Base-by-base conservation (phyloP, 148 eudicot species). In the Vaccinium myrtillus region DNA sequence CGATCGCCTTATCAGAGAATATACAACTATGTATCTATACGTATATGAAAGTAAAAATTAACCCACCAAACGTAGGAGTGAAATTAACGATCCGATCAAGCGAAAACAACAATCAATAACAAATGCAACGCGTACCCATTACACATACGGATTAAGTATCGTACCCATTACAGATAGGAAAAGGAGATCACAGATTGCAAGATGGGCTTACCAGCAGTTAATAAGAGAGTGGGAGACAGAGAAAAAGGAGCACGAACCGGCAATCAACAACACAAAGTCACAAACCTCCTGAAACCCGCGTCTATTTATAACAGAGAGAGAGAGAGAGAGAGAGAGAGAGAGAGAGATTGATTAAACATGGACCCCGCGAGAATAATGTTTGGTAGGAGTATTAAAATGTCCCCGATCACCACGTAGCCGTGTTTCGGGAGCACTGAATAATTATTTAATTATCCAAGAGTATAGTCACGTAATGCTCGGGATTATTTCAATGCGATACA, bases 131-230 rank as follows among this genome's bases (percentile, higher is more conserved):
- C 69, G 9, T 0, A 63, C 27, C 69, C 69, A 63, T 63, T 63
- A 8, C 69, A n/a, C 0, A 63, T n/a, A 9, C n/a, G 69, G 69
- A 63, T n/a, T 63, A 63, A 63, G 8, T 25, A n/a, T 8, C 46
- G 6, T 43, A 43, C 46, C 46, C 0, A 43, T 43, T 43, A 43
- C 46, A 43, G 46, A 43, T 7, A 63, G 8, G 10, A n/a, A 25
- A 25, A 63, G 27, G 10, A 7, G 27, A 63, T 63, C 23, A 21
- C 27, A 8, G 69, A 63, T 61, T 63, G 12, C 0, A 63, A 21
- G 69, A n/a, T 63, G 69, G 69, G 69, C 69, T 63, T 63, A 63
- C 69, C 69, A n/a, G 27, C 12, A 63, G 69, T 63, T n/a, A 63
- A 63, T 21, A n/a, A n/a, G 69, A 63, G 69, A 63, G 69, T 63